Evolutionary conservation across 495 filamentous ascomycete species (phyloP).

Genomic region (Glarea lozoyensis): DNA sequence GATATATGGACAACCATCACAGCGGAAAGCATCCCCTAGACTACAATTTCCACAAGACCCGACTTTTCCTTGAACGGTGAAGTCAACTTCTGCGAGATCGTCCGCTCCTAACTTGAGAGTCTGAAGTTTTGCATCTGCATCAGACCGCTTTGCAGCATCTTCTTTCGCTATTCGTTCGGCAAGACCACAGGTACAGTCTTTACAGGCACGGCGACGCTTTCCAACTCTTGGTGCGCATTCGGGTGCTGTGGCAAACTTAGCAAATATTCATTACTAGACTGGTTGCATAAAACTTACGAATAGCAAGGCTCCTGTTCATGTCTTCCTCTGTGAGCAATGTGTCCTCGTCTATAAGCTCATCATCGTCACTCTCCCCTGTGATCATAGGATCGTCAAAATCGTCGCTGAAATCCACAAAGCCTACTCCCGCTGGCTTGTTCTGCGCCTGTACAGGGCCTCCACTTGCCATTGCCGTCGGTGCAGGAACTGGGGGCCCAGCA

Average conservation of each 20-base stretch:
- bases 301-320: constrained; percentile 57
- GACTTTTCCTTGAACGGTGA: constrained; percentile 91
- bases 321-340: constrained; percentile 77
- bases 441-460: constrained; percentile 26
- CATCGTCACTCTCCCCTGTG: constrained; percentile 52
- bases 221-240: constrained; percentile 77
- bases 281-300: constrained; percentile 47
- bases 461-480: constrained; percentile 18
- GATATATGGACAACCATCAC: constrained; percentile 78
- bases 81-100: constrained; percentile 84
- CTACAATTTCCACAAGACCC: constrained; percentile 91
- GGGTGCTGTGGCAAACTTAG: constrained; percentile 42
- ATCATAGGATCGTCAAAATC: constrained; percentile 47
- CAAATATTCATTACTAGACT: constrained; percentile 3
- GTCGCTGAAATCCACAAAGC: constrained; percentile 63
- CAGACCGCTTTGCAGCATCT: constrained; percentile 58
- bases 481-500: constrained; percentile 17
- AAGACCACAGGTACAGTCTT: constrained; percentile 94
- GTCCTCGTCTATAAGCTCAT: constrained; percentile 87
- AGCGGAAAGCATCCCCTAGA: constrained; percentile 82
- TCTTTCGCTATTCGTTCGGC: constrained; percentile 70
- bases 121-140: constrained; percentile 38
- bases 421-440: constrained; percentile 49
- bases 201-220: constrained; percentile 86
- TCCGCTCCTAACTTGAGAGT: constrained; percentile 63